Base-by-base conservation (phyloP, 805 yeast species). In the Yarrowia sp. region DNA sequence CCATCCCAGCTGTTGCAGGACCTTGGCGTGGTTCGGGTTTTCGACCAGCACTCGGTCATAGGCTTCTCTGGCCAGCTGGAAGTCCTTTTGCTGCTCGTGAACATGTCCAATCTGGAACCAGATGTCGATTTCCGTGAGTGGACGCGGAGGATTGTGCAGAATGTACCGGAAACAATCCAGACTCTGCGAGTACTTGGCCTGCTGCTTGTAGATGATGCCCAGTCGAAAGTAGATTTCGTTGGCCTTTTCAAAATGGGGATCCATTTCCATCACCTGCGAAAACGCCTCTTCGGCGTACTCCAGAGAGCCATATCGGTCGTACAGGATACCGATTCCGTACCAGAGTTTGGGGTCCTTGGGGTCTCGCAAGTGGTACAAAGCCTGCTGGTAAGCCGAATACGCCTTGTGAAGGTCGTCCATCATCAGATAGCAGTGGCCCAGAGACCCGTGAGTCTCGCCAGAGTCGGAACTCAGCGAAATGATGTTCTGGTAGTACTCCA, bases 211-310 rank as follows among this genome's bases (percentile, higher is more conserved):
- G 61, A 95, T 93, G 74, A 95, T 92, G 12, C 99, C 99, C 70
- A 95, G 82, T 67, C 99, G 82, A 83, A 95, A 95, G 75, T 95
- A 95, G 69, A 95, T 96, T 74, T 95, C 99, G 72, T 90, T 89
- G 26, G 97, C 93, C 78, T 95, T 95, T 72, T 95, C 98, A 71
- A 95, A 93, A 73, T 90, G 87, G 54, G 98, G 96, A 76, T 95
- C 98, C 81, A 95, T 84, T 74, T 92, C 97, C 75, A 95, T 80
- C 12, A 95, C 99, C 71, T 96, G 86, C 44, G 96, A 96, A 78
- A 95, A 93, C 4, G 99, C 98, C 76, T 95, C 99, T 76, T 95
- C 99, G 3, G 99, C 99, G 72, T 93, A 95, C 77, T 93, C 98
- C 68, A 93, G 79, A 5, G 96, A 89, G 28, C 98, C 99, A 75